Evolutionary conservation across 768 basidiomycete species (phyloP).

Genomic region (Kwoniella dejecticola): DNA sequence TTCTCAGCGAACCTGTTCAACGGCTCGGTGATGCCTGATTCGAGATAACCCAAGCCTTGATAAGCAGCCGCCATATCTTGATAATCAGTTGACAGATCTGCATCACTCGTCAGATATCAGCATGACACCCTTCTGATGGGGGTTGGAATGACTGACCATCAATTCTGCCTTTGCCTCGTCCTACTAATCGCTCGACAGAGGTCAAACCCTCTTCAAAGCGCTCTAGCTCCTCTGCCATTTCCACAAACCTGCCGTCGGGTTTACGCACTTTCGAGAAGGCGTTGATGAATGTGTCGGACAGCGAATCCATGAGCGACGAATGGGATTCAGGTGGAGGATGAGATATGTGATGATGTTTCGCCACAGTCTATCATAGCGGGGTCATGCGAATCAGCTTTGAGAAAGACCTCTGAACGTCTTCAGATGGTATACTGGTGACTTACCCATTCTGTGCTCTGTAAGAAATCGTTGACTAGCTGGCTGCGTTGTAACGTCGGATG

Average conservation of each 20-base stretch:
- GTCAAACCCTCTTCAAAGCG: conserved; percentile 94
- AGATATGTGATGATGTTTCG: conserved; percentile 94
- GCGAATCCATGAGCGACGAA: conserved; percentile 79
- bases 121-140: too few species aligned
- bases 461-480: conserved; percentile 87
- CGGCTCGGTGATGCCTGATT: conserved; percentile 97
- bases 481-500: conserved; percentile 93
- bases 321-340: conserved; percentile 70
- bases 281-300: conserved; percentile 94
- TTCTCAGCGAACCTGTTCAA: conserved; percentile 96
- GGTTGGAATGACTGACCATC: conserved; percentile 65
- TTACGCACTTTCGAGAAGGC: conserved; percentile 95
- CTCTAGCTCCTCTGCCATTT: conserved; percentile 88
- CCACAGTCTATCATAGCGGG: conserved; percentile 94
- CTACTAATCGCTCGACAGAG: conserved; percentile 77
- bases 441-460: conserved; percentile 99
- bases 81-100: conserved; percentile 95
- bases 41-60: conserved; percentile 95
- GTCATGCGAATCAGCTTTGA: too few species aligned
- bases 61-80: conserved; percentile 95
- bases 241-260: conserved; percentile 91
- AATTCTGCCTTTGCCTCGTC: conserved; percentile 73
- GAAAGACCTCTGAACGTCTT: too few species aligned
- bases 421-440: too few species aligned
- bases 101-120: background rate